phyloP scores from a whole-genome alignment of 2,329 filamentous ascomycete species.

The Paracamarosporium sp. region DNA sequence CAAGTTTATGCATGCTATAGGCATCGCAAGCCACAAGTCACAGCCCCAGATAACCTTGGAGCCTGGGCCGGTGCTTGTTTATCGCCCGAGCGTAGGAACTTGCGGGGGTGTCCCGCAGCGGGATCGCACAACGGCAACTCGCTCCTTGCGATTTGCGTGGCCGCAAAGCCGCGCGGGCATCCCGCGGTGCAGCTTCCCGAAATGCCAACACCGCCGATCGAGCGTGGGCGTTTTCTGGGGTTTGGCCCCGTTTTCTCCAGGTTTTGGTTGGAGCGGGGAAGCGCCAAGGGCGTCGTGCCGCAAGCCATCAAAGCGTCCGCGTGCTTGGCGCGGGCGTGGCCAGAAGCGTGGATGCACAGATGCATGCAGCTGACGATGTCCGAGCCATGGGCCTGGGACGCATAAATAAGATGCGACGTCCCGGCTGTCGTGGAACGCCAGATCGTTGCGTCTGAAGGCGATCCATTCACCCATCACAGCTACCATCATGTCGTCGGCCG shows the following conservation, averaged over 20 bases:
- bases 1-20: neutral
- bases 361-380: neutral
- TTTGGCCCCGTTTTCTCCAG: slow-evolving; percentile 1
- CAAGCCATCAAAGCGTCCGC: neutral
- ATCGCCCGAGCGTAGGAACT: neutral
- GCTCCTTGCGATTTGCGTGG: neutral
- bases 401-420: neutral
- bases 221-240: neutral
- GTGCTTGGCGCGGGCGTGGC: neutral
- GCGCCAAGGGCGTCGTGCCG: neutral
- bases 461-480: slow-evolving; percentile 3
- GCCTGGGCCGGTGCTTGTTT: neutral
- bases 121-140: slow-evolving; percentile 1
- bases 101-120: slow-evolving; percentile 2
- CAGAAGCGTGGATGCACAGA: neutral
- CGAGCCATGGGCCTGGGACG: neutral
- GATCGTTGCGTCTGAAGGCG: neutral
- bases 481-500: neutral
- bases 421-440: neutral
- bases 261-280: slow-evolving; percentile 4
- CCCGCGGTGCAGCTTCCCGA: neutral
- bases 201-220: neutral
- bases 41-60: neutral
- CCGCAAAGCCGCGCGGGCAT: neutral
- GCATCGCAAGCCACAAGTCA: neutral